Evolutionary conservation across 164 flowering plant species (phyloP).

Genomic region (Aristolochia fimbriata): DNA sequence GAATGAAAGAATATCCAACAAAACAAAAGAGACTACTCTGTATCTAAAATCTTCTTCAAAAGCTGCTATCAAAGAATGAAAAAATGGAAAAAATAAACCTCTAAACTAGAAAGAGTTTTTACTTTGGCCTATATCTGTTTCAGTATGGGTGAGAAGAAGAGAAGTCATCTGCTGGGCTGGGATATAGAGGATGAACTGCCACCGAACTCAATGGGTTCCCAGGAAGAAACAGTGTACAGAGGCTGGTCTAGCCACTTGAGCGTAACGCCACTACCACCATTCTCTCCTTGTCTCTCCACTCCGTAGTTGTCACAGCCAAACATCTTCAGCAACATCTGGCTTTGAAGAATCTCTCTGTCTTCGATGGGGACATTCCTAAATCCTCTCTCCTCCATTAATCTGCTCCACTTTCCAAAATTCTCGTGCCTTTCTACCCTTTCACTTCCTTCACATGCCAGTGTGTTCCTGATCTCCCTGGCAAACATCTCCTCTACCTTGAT

Average conservation of each 20-base stretch:
- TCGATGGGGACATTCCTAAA: slow-evolving; percentile 33
- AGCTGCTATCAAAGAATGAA: too few relatives aligned
- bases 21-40: too few relatives aligned
- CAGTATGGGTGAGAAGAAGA: not conserved
- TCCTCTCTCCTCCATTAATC: slow-evolving; percentile 56
- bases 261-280: slow-evolving; percentile 41
- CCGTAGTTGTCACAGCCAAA: slow-evolving; percentile 32
- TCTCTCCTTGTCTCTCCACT: slow-evolving; percentile 39
- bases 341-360: slow-evolving; percentile 67
- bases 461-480: slow-evolving; percentile 69
- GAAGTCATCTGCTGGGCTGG: slow-evolving; percentile 36
- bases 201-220: slow-evolving; percentile 57
- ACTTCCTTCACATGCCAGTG: slow-evolving; percentile 75
- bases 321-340: slow-evolving; percentile 78
- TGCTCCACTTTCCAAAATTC: slow-evolving; percentile 55
- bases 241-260: slow-evolving; percentile 76
- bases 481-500: slow-evolving; percentile 76
- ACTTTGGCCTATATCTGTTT: too few relatives aligned
- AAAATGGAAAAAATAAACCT: too few relatives aligned
- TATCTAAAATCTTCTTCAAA: too few relatives aligned
- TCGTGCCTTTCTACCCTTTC: slow-evolving; percentile 77
- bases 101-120: too few relatives aligned
- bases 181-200: slow-evolving; percentile 52
- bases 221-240: slow-evolving; percentile 80
- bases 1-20: too few relatives aligned